Evolutionary conservation across 306 rosid genomes (phyloP).

Genomic region (Alnus rubra): DNA sequence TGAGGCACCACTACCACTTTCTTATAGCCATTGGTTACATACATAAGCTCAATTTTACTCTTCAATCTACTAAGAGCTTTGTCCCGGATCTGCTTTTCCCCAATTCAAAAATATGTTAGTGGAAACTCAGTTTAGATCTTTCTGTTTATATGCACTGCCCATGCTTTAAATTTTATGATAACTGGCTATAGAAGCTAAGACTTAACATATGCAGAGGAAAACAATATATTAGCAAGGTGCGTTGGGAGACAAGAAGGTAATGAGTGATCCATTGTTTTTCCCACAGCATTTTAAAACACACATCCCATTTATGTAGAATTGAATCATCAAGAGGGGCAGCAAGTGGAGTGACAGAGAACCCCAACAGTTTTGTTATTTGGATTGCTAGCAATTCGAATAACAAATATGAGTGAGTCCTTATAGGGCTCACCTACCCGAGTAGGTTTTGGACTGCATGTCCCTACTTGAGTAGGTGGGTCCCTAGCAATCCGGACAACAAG

Average conservation of each 20-base stretch:
- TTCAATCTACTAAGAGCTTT: constrained; percentile 71
- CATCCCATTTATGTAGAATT: background rate
- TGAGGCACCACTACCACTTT: constrained; percentile 90
- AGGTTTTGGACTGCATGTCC: too few species aligned
- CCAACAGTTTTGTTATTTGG: too few species aligned
- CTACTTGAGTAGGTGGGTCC: too few species aligned
- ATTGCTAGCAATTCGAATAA: too few species aligned
- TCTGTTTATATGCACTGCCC: background rate
- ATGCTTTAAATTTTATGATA: background rate
- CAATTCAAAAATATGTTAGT: constrained; percentile 37
- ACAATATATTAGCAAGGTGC: background rate
- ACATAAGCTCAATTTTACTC: constrained; percentile 80
- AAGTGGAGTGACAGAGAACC: background rate
- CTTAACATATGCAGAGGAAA: background rate
- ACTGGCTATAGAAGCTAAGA: constrained; percentile 12
- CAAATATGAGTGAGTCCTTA: too few species aligned
- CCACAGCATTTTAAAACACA: background rate
- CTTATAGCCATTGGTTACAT: constrained; percentile 56
- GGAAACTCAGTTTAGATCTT: constrained; percentile 15
- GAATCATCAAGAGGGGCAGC: background rate
- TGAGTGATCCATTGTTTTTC: background rate
- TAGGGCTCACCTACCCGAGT: too few species aligned
- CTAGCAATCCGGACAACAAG: too few species aligned
- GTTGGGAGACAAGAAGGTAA: background rate
- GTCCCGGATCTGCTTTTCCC: constrained; percentile 66